Evolutionary conservation across 345 rosid genomes (phyloP), one percentile per base, ranked within the genome.

Genomic region (Eutrema japonicum): DNA sequence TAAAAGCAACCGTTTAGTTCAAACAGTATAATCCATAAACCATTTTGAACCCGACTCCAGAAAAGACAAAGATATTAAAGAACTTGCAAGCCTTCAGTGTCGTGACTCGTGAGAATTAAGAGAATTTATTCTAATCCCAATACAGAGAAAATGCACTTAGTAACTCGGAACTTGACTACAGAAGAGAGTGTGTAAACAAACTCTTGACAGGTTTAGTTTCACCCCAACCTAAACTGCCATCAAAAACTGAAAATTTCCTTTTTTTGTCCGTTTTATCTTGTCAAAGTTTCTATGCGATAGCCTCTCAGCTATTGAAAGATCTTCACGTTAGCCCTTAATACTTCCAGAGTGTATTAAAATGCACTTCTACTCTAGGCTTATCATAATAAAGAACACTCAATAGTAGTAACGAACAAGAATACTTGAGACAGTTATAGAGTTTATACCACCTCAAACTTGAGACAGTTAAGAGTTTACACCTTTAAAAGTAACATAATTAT

Each of bases 301-400:
- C 30, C 71, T 40, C 47, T 70, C 36, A 32, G 76, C 76, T 42
- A 52, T 43, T 30, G 6, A 27, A 70, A 41, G 75, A 50, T 41
- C 32, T 61, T 29, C 33, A 51, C 2, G 29, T 40, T 52, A 70
- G 12, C 52, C 75, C 48, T 41, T 40, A 48, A 32, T 61, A 72
- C 36, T 51, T 72, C 51, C 62, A 16, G 36, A 72, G 12, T 6
- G 11, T 70, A 51, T 62, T 32, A 51, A 27, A 62, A 11, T 51
- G 56, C 13, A 26, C 42, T n/a, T 45, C 29, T 53, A 43, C 71
- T 45, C 26, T 9, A 18, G 10, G 45, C 51, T 27, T 16, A 55
- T 12, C 59, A 29, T 29, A 16, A 57, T 33, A 57, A 74, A 57
- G 59, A 43, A 59, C 32, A 54, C 12, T 41, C 49, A 26, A 37